Percentiles rank a stretch among this genome's conserved stretches.
Evolutionary conservation across 106 monocot species (phyloP).

Genomic region (Gastrodia elata): DNA sequence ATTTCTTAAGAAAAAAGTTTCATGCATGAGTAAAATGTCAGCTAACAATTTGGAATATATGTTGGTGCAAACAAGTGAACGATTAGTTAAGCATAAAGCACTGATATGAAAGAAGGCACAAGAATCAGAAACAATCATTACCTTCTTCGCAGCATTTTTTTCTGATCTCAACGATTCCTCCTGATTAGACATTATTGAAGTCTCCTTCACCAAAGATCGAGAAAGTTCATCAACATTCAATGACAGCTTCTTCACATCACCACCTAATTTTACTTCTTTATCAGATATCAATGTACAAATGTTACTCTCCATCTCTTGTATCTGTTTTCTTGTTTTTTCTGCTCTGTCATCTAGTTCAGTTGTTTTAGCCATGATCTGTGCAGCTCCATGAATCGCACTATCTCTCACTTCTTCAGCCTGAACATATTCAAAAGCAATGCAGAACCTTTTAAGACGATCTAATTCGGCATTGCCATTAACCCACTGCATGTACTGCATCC

Average conservation of each 20-base stretch:
- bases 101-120: slow-evolving; percentile 1
- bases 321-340: slow-evolving; percentile 29
- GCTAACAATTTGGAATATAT: not conserved
- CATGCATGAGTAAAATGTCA: not conserved
- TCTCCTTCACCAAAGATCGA: slow-evolving; percentile 72
- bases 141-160: slow-evolving; percentile 58
- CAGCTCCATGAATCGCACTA: slow-evolving; percentile 38
- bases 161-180: slow-evolving; percentile 58
- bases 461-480: slow-evolving; percentile 84
- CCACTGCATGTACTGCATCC: slow-evolving; percentile 91
- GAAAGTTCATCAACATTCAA: slow-evolving; percentile 59
- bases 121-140: slow-evolving; percentile 10
- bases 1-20: not conserved
- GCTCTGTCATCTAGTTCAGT: slow-evolving; percentile 42
- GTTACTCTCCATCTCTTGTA: slow-evolving; percentile 58
- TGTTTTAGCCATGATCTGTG: slow-evolving; percentile 44
- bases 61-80: not conserved
- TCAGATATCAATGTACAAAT: slow-evolving; percentile 55
- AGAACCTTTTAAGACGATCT: slow-evolving; percentile 77
- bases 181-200: slow-evolving; percentile 65
- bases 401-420: slow-evolving; percentile 70
- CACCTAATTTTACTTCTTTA: slow-evolving; percentile 71
- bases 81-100: not conserved
- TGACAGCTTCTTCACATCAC: slow-evolving; percentile 58
- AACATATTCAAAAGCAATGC: slow-evolving; percentile 80